Base-by-base conservation (phyloP, 192 early-diverging fungal species). In the Gamsiella multidivaricata region DNA sequence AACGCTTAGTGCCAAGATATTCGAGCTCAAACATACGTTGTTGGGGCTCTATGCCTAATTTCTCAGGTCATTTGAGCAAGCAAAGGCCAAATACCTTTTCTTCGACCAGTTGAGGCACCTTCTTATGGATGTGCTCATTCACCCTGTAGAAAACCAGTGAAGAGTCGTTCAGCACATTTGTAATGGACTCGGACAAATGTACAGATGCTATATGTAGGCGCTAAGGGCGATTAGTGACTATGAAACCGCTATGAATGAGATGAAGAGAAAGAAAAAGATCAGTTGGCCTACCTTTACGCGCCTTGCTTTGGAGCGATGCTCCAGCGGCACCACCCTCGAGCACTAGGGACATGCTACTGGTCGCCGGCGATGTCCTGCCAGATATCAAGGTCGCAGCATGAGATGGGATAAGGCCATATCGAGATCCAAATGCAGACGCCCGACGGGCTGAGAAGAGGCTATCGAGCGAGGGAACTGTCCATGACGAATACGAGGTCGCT, bases 51-150 rank as follows among this genome's bases (percentile, higher is more conserved):
- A 22, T 10, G 49, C 2, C 11, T 42, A 1, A 15, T 15, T 42
- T 15, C 18, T 42, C 41, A 42, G 41, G 12, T 12, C 22, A 49
- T 49, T 49, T 49, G 28, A 46, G 43, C 28, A 31, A 12, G 8
- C 4, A 28, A 5, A 56, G 5, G 14, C 2, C n/a, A 12, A 5
- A 3, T 61, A 75, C 72, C 72, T 75, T 75, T 54, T 75, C 72
- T 34, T 67, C 63, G 3, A 67, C 72, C n/a, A 75, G 34, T 23
- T 66, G 45, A 23, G 72, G 72, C 8, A 75, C 64, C 22, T 75
- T 75, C 33, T 75, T 75, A 45, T 75, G 72, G 17, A 75, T 56
- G 29, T 75, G 72, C 34, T 75, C 72, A 28, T 75, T 75, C 10
- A 75, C 72, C 29, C 72, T 53, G 45, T 75, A 75, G 8, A 75